phyloP scores from a whole-genome alignment of 2,329 filamentous ascomycete genomes.

The Colletotrichum cordylinicola region DNA sequence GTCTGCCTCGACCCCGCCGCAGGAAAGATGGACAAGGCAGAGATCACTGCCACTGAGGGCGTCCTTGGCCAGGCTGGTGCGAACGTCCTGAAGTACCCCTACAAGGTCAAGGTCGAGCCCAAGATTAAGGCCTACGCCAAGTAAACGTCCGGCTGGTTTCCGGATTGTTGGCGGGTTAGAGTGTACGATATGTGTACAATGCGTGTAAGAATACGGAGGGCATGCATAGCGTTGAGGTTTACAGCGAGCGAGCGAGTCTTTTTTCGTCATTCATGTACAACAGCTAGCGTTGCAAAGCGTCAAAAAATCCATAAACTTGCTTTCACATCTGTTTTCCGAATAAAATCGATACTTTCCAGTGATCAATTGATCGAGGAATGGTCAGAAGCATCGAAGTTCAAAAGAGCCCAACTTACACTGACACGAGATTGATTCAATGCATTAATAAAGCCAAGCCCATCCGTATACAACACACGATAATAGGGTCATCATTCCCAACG shows the following conservation, averaged over 20 bases:
- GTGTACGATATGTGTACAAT: neutral
- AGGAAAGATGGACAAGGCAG: neutral
- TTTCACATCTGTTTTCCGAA: neutral
- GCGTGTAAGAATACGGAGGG: neutral
- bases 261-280: neutral
- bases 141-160: neutral
- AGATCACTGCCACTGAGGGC: neutral
- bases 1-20: neutral
- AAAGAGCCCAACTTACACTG: neutral
- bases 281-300: neutral
- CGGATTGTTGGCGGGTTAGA: neutral
- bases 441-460: too few relatives aligned
- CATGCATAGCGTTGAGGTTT: neutral
- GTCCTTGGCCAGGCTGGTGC: neutral
- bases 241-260: neutral
- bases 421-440: rapidly evolving
- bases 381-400: rapidly evolving
- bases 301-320: neutral
- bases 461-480: neutral
- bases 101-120: neutral
- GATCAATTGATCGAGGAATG: neutral
- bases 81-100: neutral
- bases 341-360: rapidly evolving
- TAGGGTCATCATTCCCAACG: neutral
- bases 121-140: neutral